These are phyloP conservation scores for Trifolium subterraneum DNA, from an alignment of 306 rosid species.

Conservation along the genomic window DNA sequence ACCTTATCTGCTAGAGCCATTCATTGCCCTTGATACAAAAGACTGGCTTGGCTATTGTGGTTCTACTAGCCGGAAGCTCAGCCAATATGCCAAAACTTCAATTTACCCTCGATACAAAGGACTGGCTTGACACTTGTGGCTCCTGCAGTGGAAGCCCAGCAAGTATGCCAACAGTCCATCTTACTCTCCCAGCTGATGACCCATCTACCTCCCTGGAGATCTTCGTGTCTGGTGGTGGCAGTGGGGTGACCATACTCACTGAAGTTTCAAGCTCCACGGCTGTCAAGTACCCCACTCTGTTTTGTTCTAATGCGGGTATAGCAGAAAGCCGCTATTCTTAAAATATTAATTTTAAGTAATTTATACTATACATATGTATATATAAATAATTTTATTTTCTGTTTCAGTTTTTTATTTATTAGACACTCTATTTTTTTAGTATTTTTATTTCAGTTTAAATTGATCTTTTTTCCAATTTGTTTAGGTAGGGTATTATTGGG, in stretches of 20 bases:
- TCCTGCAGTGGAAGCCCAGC: background rate
- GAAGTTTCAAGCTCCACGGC: background rate
- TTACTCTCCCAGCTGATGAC: background rate
- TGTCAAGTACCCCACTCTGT: background rate
- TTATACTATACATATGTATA: too few species aligned
- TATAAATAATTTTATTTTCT: too few species aligned
- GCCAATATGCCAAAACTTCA: background rate
- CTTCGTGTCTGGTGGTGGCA: background rate
- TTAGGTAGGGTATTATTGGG: background rate
- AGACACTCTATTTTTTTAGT: background rate
- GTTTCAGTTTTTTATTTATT: background rate
- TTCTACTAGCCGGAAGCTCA: slow-evolving; percentile 1
- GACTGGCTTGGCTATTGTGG: background rate
- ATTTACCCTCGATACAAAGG: background rate
- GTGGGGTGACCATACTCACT: background rate
- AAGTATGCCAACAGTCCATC: background rate
- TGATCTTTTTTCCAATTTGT: background rate
- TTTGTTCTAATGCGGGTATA: background rate
- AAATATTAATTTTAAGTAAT: too few species aligned
- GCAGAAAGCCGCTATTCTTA: too few species aligned
- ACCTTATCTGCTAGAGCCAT: background rate
- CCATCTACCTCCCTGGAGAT: background rate
- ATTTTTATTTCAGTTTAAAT: background rate
- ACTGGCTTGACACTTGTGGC: background rate
- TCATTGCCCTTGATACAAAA: too few species aligned